Evolutionary conservation across 1,284 basidiomycete genomes (phyloP).

Genomic region (Mycocalia duriaeana): DNA sequence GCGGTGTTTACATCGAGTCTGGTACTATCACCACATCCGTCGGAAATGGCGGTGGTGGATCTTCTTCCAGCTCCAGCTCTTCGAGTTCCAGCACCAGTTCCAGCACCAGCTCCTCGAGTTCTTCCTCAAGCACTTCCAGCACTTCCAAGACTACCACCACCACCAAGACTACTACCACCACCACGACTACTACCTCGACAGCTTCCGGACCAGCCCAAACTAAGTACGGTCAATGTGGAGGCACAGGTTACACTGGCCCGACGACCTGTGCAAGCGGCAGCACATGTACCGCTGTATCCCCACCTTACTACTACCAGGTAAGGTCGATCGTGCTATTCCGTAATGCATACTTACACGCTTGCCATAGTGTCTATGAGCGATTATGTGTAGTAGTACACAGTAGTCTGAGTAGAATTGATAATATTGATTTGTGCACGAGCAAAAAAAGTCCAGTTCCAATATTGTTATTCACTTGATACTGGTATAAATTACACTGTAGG

Average conservation of each 20-base stretch:
- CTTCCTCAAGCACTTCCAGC: constrained; percentile 21
- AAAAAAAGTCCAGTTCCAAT: no score
- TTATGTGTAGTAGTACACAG: no score
- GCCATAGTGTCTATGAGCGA: constrained; percentile 21
- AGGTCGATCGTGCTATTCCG: constrained; percentile 8
- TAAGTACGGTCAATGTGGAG: constrained; percentile 52
- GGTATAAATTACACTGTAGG: no score
- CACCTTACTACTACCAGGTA: constrained; percentile 53
- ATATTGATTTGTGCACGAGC: no score
- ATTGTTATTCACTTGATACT: no score
- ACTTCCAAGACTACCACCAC: constrained; percentile 27
- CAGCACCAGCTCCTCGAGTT: neutral
- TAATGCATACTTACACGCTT: neutral
- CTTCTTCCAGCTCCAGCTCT: constrained; percentile 22
- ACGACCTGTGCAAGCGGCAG: constrained; percentile 39
- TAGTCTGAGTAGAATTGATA: no score
- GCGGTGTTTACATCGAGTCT: constrained; percentile 54
- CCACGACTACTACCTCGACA: constrained; percentile 28
- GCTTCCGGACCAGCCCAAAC: constrained; percentile 37
- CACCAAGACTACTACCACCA: constrained; percentile 24
- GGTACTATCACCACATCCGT: constrained; percentile 51
- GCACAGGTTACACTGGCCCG: constrained; percentile 43
- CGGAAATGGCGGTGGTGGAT: constrained; percentile 31
- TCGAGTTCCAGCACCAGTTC: constrained; percentile 25
- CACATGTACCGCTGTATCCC: constrained; percentile 43